Evolutionary conservation across 306 rosid genomes (phyloP).

Genomic region (Rosa rugosa): DNA sequence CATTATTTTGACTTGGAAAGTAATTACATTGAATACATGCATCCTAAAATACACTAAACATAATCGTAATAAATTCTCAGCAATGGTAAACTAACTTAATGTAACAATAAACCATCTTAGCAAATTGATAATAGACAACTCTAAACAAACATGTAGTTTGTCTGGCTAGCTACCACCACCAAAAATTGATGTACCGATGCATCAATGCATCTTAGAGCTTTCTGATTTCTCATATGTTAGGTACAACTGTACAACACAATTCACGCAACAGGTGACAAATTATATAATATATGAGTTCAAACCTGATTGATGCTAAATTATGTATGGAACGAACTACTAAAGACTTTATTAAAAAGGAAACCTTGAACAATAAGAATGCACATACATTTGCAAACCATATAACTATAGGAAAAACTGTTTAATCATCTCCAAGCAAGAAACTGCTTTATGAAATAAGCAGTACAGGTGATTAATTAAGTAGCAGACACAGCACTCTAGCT

Average conservation of each 20-base stretch:
- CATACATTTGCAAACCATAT: neutral
- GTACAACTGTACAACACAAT: neutral
- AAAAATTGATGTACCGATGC: neutral
- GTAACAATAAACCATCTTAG: too few species aligned
- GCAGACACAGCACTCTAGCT: neutral
- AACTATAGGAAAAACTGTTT: neutral
- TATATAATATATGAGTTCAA: neutral
- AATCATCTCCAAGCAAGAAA: neutral
- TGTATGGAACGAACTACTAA: neutral
- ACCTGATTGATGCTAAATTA: neutral
- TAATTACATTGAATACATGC: neutral
- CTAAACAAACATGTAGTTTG: neutral
- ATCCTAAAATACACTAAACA: too few species aligned
- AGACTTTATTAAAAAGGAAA: neutral
- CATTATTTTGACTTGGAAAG: neutral
- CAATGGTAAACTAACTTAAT: neutral
- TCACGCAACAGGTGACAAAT: neutral
- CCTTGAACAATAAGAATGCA: neutral
- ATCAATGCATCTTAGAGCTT: neutral
- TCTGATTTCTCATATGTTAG: neutral
- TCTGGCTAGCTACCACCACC: neutral
- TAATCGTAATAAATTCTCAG: too few species aligned
- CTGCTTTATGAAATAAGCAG: neutral
- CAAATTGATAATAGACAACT: neutral
- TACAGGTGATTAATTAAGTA: neutral